Percentiles rank a stretch among this genome's conserved stretches.
phyloP scores from a whole-genome alignment of 2,329 filamentous ascomycete species.

The Exophiala oligosperma region DNA sequence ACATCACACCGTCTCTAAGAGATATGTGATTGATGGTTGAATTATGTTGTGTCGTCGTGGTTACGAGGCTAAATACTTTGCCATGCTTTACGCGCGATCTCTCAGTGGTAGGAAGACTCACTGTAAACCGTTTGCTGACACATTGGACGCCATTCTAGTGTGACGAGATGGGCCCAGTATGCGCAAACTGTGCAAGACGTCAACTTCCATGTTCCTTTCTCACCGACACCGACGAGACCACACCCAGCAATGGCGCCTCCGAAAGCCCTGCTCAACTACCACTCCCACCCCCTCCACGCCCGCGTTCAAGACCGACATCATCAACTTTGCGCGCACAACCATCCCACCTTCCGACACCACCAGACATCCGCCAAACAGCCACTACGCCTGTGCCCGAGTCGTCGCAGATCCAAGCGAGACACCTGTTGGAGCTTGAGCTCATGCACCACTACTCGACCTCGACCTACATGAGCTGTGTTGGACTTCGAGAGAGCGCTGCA shows the following conservation, averaged over 20 bases:
- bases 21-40: no score
- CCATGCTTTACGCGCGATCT: background rate
- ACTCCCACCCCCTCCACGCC: no score
- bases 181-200: slow-evolving; percentile 39
- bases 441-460: slow-evolving; percentile 52
- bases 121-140: background rate
- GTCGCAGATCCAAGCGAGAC: slow-evolving; percentile 20
- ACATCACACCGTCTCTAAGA: no score
- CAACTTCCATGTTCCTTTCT: slow-evolving; percentile 35
- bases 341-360: no score
- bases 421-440: slow-evolving; percentile 48
- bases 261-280: background rate
- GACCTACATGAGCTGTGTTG: slow-evolving; percentile 43
- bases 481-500: slow-evolving; percentile 38
- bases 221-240: slow-evolving; percentile 20
- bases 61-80: no score
- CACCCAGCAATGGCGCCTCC: background rate
- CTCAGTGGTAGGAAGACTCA: background rate
- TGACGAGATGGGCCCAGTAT: slow-evolving; percentile 42
- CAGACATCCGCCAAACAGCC: no score
- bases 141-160: slow-evolving; percentile 31
- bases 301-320: no score
- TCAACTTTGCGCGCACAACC: no score
- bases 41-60: no score
- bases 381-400: slow-evolving; percentile 7